A percentile compares a stretch with the other conserved stretches of the same genome.
Evolutionary conservation across 192 early-diverging fungal genomes (phyloP).

Genomic region (Backusella westeae): DNA sequence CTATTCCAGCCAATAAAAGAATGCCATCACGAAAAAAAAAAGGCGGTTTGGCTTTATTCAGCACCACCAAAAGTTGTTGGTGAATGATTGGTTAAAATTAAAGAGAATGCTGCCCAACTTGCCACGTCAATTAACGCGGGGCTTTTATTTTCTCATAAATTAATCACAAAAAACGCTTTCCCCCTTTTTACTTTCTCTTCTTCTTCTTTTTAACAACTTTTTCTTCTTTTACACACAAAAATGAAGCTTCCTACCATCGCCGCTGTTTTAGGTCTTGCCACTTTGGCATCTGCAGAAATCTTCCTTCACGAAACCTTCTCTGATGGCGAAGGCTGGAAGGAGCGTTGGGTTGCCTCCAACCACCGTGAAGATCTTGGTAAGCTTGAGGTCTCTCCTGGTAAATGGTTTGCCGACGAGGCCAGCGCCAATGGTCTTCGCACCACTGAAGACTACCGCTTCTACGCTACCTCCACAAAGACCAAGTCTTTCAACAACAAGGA

Average conservation of each 20-base stretch:
- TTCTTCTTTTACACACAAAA: constrained; percentile 13
- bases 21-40: constrained; percentile 12
- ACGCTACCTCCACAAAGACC: constrained; percentile 77
- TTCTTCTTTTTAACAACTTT: constrained; percentile 15
- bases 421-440: constrained; percentile 75
- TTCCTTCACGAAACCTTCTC: constrained; percentile 90
- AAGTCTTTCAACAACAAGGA: constrained; percentile 77
- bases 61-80: background rate
- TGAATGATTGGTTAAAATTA: constrained; percentile 7
- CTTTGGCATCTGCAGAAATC: constrained; percentile 55
- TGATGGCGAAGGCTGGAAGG: constrained; percentile 50
- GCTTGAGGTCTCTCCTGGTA: constrained; percentile 70
- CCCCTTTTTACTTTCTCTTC: background rate
- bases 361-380: constrained; percentile 69
- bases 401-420: constrained; percentile 71
- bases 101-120: background rate
- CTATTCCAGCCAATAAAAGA: constrained; percentile 14
- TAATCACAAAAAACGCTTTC: background rate
- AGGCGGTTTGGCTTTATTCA: background rate
- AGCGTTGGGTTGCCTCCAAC: constrained; percentile 72
- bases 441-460: constrained; percentile 78
- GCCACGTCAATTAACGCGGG: constrained; percentile 17
- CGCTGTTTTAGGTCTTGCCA: constrained; percentile 34
- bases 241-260: constrained; percentile 44
- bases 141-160: constrained; percentile 8